Base-by-base conservation (phyloP, 83 land plant genomes). In the Picea abies region DNA sequence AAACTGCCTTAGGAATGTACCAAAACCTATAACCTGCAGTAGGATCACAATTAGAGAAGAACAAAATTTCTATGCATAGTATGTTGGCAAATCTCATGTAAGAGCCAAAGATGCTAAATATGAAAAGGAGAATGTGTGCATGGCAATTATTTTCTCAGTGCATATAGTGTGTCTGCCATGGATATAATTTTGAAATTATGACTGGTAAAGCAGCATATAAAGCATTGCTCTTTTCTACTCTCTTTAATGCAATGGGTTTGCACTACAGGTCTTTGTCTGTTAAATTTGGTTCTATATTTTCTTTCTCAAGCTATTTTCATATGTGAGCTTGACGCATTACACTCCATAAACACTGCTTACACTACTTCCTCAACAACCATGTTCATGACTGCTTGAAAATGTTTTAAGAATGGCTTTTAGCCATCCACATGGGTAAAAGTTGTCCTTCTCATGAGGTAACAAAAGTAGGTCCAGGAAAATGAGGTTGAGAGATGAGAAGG, bases 1-100 rank as follows among this genome's bases (percentile, higher is more conserved):
- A 25, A 90, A 89, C 84, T 90, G 91, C 66, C 68, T 84, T 19
- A 90, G 85, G 35, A 90, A 70, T 62, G 86, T 85, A 47, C 83
- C 91, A 68, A 88, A 62, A 16, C 91, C 91, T 56, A 88, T 73
- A 26, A 86, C 87, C 88, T 86, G 83, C 8, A 44, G 6, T 58
- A 56, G 12, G 7, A 47, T 47, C 9, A 7, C 52, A 47, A 47
- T 47, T 47, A 7, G 52, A 47, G 52, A 47, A 47, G 10, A 47
- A 47, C 9, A 47, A 47, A 47, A 8, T 47, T 47, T 47, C 52
- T 47, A 6, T 47, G 1, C 0, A 8, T 47, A 7, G 10, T 7
- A 7, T 47, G 52, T 8, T 47, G 52, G 10, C 44, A 41, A 41
- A 41, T 41, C 44, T 41, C 5, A 6, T 73, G n/a, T 39, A 25